Conservation (phyloP, 169 alveolate genomes). For the Plasmodium malariae region DNA sequence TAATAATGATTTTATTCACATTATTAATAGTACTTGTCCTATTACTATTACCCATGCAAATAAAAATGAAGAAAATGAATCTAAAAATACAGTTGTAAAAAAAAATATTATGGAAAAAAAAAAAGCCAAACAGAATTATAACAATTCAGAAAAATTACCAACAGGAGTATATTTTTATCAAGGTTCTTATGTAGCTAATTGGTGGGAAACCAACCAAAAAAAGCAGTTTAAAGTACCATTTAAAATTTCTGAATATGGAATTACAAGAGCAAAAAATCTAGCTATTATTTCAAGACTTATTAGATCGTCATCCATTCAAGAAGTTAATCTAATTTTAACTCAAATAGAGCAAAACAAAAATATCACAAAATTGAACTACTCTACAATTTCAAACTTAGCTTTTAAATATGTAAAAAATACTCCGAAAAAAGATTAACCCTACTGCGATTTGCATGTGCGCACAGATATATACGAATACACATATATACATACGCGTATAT, state of each 20-base stretch:
- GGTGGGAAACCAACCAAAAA: conserved; percentile 77
- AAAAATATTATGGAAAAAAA: conserved; percentile 31
- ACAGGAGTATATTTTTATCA: conserved; percentile 75
- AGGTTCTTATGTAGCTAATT: conserved; percentile 76
- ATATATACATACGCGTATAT: not conserved
- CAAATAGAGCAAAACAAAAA: conserved; percentile 50
- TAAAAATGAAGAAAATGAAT: not conserved
- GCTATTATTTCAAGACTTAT: conserved; percentile 64
- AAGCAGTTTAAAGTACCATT: conserved; percentile 74
- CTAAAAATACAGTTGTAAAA: conserved; percentile 13
- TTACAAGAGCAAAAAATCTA: conserved; percentile 67
- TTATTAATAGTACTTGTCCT: not conserved
- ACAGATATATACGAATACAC: not conserved
- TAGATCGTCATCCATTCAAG: conserved; percentile 65
- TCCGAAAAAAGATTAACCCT: conserved; percentile 21
- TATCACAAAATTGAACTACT: conserved; percentile 31
- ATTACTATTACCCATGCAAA: not conserved
- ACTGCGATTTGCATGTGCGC: too few species aligned
- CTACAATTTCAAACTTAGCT: conserved; percentile 54
- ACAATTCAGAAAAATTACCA: conserved; percentile 59
- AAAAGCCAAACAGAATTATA: conserved; percentile 28
- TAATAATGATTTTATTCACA: not conserved
- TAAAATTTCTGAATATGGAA: conserved; percentile 76
- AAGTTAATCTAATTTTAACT: conserved; percentile 53
- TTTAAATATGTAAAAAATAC: conserved; percentile 28